These are phyloP conservation scores for Pyrus betulifolia DNA, from an alignment of 306 rosid genomes.

Conservation along the genomic window DNA sequence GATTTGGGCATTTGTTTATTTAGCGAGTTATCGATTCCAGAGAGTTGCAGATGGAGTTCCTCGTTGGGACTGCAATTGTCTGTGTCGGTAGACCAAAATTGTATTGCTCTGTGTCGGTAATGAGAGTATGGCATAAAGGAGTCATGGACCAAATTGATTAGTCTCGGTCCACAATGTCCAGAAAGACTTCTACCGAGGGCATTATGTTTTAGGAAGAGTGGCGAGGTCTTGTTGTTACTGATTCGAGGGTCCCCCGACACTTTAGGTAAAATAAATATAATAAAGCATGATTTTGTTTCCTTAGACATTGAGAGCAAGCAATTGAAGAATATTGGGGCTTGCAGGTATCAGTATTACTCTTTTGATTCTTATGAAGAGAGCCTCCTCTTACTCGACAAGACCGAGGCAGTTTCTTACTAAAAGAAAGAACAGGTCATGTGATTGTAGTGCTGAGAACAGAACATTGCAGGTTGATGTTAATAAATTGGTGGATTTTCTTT, in stretches of 20 bases:
- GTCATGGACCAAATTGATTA: background rate
- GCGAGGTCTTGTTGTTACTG: background rate
- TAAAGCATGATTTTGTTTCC: background rate
- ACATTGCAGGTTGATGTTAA: too few relatives aligned
- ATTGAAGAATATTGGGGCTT: background rate
- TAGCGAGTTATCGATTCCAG: too few relatives aligned
- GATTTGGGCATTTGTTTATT: too few relatives aligned
- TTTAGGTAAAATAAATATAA: too few relatives aligned
- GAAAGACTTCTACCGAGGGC: background rate
- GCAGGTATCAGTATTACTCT: background rate
- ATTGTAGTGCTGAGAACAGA: too few relatives aligned
- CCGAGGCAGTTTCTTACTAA: background rate
- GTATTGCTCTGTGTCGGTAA: too few relatives aligned
- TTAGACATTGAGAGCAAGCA: background rate
- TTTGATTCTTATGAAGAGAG: background rate
- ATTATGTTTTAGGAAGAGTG: background rate
- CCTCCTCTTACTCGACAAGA: background rate
- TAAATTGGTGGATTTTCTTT: too few relatives aligned
- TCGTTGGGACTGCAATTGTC: too few relatives aligned
- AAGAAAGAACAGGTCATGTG: background rate
- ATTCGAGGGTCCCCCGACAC: too few relatives aligned
- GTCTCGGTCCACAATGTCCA: background rate
- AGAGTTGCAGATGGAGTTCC: too few relatives aligned
- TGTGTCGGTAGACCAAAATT: too few relatives aligned
- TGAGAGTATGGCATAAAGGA: background rate